Evolutionary conservation across 2,329 filamentous ascomycete species (phyloP), one percentile per base, ranked within the genome.

Genomic region (Elsinoe fawcettii): DNA sequence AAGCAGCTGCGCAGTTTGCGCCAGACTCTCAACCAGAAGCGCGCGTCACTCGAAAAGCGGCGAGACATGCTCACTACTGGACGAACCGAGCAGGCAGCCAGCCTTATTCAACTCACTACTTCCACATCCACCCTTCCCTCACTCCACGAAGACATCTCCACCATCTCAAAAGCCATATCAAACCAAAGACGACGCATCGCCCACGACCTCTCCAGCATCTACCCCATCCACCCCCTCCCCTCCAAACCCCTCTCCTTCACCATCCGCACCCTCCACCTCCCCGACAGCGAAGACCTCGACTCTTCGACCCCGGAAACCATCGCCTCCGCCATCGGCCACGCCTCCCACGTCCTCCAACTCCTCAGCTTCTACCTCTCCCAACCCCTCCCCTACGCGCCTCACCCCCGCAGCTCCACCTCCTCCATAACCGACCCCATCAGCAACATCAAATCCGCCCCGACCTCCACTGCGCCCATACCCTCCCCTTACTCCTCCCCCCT

Each of bases 101-200:
- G 54, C 25, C 14, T 32, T 11, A 11, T 18, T 16, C 37, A 47
- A 2, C 36, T 58, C 37, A 12, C 16, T 2, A 25, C 56, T 20
- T 83, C 82, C 11, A 76, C 77, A 34, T 71, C 75, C 4, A 74
- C 85, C 1, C 71, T 87, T 0, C 74, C 63, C 0, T 56, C 55
- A 12, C 44, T 64, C 12, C 60, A 62, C 18, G 60, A 63, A 4
- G 64, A 66, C 39, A 60, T 64, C 51, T 51, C 76, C 3, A 71
- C 78, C 49, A 84, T 81, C 0, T 77, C 77, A 41, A 83, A 86
- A 53, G 81, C 84, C 18, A 86, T 90, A n/a, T 83, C 80, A 58
- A 89, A 87, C n/a, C 93, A 97, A 70, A 82, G 91, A 20, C 83
- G 91, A 12, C 86, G 93, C 34, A 88, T 97, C 57, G 91, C 90